Percentiles rank a stretch among this genome's conserved stretches.
phyloP scores from a whole-genome alignment of 108 stramenopile genomes.

The Cylindrotheca closterium region DNA sequence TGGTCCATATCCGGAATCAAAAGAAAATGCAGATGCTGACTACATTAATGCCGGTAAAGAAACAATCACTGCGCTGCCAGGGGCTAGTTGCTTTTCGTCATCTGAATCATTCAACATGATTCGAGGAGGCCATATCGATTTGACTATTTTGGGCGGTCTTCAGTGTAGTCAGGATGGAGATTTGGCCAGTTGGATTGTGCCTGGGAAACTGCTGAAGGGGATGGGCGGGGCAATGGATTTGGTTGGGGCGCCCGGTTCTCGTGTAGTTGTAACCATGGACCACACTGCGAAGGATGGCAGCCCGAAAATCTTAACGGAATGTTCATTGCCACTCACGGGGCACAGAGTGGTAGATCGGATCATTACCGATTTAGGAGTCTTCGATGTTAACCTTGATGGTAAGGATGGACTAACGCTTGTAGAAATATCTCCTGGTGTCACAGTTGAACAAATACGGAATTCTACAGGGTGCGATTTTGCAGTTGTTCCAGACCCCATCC shows the following conservation, averaged over 20 bases:
- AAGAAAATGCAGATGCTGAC: conserved; percentile 74
- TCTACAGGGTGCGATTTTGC: conserved; percentile 66
- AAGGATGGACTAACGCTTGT: conserved; percentile 65
- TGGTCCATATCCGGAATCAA: conserved; percentile 78
- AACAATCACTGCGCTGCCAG: conserved; percentile 77
- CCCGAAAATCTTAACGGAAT: conserved; percentile 84
- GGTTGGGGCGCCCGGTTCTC: conserved; percentile 69
- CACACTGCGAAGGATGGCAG: conserved; percentile 87
- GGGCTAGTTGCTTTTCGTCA: conserved; percentile 76
- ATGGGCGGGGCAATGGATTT: conserved; percentile 97
- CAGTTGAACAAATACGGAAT: conserved; percentile 63
- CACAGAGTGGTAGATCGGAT: conserved; percentile 87
- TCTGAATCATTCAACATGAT: conserved; percentile 92
- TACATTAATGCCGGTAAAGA: conserved; percentile 95
- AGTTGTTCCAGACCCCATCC: conserved; percentile 26
- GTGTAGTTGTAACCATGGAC: conserved; percentile 94
- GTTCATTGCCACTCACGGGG: conserved; percentile 89
- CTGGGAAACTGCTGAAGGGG: conserved; percentile 91
- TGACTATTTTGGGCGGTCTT: conserved; percentile 92
- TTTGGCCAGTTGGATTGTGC: conserved; percentile 93
- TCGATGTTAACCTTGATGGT: conserved; percentile 72
- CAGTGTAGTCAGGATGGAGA: conserved; percentile 87
- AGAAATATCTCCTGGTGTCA: conserved; percentile 70
- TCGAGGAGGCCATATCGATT: conserved; percentile 88
- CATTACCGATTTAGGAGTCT: conserved; percentile 92